Evolutionary conservation across 768 basidiomycete species (phyloP), one percentile per base, ranked within the genome.

Genomic region (Auriscalpium microsporum): DNA sequence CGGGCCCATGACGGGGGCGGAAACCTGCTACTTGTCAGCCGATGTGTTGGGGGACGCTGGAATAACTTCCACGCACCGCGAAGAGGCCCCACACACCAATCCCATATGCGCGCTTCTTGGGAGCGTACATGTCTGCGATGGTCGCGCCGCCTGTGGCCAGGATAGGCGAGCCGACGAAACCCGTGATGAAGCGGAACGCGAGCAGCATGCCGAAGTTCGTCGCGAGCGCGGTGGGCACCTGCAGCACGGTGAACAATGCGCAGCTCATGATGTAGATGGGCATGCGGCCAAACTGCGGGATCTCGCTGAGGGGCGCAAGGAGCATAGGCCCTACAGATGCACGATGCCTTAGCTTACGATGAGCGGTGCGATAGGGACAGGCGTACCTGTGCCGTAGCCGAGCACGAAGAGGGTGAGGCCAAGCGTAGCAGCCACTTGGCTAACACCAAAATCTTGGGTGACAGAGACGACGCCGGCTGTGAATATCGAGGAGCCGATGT

Each of bases 401-500:
- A 55, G 28, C 42, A 65, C 64, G 65, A 46, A 70, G 55, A 38
- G 62, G 57, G 58, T 68, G 62, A 52, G 56, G 8, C 69, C 69
- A 4, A 69, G 61, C 10, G 66, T 65, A 2, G 63, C 68, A 3
- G 62, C 60, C 7, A 63, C 63, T n/a, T 58, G 53, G 14, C 64
- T 64, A 11, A 67, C 60, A 42, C 64, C 56, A 57, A 65, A 69
- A 5, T 65, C 56, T 21, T 56, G 38, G 52, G 65, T 57, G 17
- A 70, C 53, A 10, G 60, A 60, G 8, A 60, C 60, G 37, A 68
- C 65, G 23, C 63, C 63, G 16, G 68, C 59, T 1, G 64, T 62
- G 57, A 65, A 68, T 49, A 70, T 68, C 13, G 67, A 64, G 8
- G 68, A 67, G 51, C 40, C 69, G 58, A 70, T 67, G 57, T 69